Evolutionary conservation across 371 early-diverging fungal species (phyloP).

Genomic region (Actinomortierella ambigua): DNA sequence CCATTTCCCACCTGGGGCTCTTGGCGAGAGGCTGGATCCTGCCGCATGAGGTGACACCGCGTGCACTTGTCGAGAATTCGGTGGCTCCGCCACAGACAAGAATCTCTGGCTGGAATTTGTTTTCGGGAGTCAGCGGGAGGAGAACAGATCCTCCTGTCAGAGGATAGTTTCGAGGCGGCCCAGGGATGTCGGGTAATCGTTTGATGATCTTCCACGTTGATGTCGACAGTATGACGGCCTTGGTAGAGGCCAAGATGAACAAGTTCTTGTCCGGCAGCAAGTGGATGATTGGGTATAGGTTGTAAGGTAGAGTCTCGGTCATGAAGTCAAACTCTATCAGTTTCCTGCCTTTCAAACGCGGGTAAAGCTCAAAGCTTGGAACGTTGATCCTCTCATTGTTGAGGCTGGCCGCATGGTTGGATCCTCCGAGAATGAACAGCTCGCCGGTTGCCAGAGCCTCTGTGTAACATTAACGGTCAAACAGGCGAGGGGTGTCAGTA

Average conservation of each 20-base stretch:
- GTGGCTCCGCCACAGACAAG: slow-evolving; percentile 54
- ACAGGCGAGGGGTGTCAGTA: not conserved
- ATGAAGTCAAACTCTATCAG: slow-evolving; percentile 53
- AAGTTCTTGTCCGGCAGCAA: slow-evolving; percentile 51
- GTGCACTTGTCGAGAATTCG: slow-evolving; percentile 27
- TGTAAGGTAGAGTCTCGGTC: slow-evolving; percentile 65
- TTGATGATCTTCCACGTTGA: slow-evolving; percentile 52
- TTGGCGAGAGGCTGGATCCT: slow-evolving; percentile 32
- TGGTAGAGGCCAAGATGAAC: slow-evolving; percentile 60
- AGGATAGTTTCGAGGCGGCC: slow-evolving; percentile 64
- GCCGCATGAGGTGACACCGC: slow-evolving; percentile 43
- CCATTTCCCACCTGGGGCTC: slow-evolving; percentile 48
- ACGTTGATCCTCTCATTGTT: slow-evolving; percentile 60
- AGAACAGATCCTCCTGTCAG: slow-evolving; percentile 60
- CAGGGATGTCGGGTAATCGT: slow-evolving; percentile 59
- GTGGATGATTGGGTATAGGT: slow-evolving; percentile 54
- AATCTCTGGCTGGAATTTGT: slow-evolving; percentile 51
- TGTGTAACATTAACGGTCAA: too few species aligned
- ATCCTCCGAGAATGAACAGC: slow-evolving; percentile 63
- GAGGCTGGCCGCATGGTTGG: slow-evolving; percentile 53
- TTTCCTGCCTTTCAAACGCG: slow-evolving; percentile 29
- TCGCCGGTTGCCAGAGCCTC: slow-evolving; percentile 60
- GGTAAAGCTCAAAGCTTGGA: slow-evolving; percentile 52
- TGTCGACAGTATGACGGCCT: slow-evolving; percentile 59
- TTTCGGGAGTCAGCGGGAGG: slow-evolving; percentile 50